Percentiles rank a stretch among this genome's conserved stretches.
These are phyloP conservation scores for Pluteus cervinus DNA, from an alignment of 768 basidiomycete genomes.

Conservation along the genomic window DNA sequence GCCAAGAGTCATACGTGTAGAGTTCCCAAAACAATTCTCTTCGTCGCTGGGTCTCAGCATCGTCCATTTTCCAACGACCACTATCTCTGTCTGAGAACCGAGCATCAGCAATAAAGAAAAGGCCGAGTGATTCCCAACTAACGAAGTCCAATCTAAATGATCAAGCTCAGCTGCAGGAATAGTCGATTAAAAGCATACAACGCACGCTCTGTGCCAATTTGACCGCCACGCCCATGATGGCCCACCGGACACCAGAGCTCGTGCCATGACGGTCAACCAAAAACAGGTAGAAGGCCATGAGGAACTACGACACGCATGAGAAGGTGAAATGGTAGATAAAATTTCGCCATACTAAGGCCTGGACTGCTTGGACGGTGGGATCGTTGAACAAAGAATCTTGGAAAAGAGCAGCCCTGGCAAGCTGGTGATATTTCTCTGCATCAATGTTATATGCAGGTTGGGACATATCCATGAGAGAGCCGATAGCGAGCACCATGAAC, in stretches of 20 bases:
- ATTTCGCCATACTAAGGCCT: conserved; percentile 47
- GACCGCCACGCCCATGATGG: conserved; percentile 62
- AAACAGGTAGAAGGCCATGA: conserved; percentile 70
- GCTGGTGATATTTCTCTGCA: conserved; percentile 65
- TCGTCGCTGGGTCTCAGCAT: conserved; percentile 51
- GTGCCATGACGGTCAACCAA: conserved; percentile 64
- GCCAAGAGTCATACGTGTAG: conserved; percentile 47
- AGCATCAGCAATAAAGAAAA: background rate
- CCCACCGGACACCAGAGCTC: conserved; percentile 59
- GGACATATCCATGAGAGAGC: conserved; percentile 52
- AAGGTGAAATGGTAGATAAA: background rate
- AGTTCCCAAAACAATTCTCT: conserved; percentile 67
- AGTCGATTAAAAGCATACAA: conserved; percentile 15
- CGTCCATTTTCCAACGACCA: conserved; percentile 60
- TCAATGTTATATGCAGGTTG: conserved; percentile 57
- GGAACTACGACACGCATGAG: conserved; percentile 33
- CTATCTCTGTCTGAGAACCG: conserved; percentile 54
- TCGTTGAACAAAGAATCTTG: conserved; percentile 60
- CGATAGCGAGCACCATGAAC: conserved; percentile 65
- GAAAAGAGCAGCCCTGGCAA: conserved; percentile 61
- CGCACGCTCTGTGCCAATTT: conserved; percentile 68
- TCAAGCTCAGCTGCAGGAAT: background rate
- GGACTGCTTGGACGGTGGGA: conserved; percentile 62
- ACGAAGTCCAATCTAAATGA: conserved; percentile 62
- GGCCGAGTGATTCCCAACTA: conserved; percentile 17